These are phyloP conservation scores for Dendrothele bispora DNA, from an alignment of 768 basidiomycete species.

Conservation along the genomic window DNA sequence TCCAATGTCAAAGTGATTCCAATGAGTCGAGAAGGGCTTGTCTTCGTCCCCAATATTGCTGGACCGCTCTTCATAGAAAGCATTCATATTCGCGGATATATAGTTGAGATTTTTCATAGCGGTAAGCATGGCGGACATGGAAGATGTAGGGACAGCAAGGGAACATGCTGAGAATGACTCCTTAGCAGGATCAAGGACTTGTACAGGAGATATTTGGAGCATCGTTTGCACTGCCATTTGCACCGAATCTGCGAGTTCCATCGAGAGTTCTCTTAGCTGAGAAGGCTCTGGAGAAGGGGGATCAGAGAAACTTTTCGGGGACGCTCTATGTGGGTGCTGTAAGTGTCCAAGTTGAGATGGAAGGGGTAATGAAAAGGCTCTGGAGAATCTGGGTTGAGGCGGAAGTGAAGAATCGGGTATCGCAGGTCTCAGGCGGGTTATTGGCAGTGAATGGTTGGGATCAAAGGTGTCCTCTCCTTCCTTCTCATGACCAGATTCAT, in stretches of 20 bases:
- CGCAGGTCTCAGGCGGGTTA: neutral
- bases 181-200: slow-evolving; percentile 88
- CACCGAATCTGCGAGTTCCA: slow-evolving; percentile 88
- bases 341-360: slow-evolving; percentile 77
- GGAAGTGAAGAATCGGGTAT: slow-evolving; percentile 5
- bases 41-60: neutral
- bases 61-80: slow-evolving; percentile 40
- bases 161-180: slow-evolving; percentile 92
- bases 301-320: slow-evolving; percentile 14
- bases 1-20: slow-evolving; percentile 85
- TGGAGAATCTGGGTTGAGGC: slow-evolving; percentile 57
- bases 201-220: slow-evolving; percentile 85
- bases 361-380: slow-evolving; percentile 80
- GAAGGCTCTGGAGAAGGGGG: slow-evolving; percentile 29
- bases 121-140: slow-evolving; percentile 85
- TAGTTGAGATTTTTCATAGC: slow-evolving; percentile 94
- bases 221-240: slow-evolving; percentile 92
- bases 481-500: slow-evolving; percentile 27
- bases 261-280: slow-evolving; percentile 67
- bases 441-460: slow-evolving; percentile 12
- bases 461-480: slow-evolving; percentile 19
- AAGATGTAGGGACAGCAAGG: slow-evolving; percentile 82
- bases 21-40: slow-evolving; percentile 8
- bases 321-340: slow-evolving; percentile 59
- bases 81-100: slow-evolving; percentile 80